Evolutionary conservation across 2,329 filamentous ascomycete genomes (phyloP).

Genomic region (Phialocephala subalpina): DNA sequence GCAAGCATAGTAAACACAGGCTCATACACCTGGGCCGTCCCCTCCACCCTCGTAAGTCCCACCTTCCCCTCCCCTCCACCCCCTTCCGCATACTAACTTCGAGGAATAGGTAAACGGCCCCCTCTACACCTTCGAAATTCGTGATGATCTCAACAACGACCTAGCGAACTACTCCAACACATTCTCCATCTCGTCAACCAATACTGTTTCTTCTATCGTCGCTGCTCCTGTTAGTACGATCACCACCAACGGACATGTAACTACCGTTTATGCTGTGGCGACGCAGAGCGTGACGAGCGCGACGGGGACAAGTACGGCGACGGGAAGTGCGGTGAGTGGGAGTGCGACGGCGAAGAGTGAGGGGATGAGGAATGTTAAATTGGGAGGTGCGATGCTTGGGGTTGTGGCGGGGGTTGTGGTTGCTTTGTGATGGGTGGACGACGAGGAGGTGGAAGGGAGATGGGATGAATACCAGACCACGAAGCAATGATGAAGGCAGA

Average conservation of each 20-base stretch:
- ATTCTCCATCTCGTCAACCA: constrained; percentile 38
- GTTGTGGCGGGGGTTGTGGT: constrained; percentile 16
- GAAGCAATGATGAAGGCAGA: too few species aligned
- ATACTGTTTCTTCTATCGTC: constrained; percentile 22
- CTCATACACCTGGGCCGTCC: constrained; percentile 37
- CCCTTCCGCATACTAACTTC: too few species aligned
- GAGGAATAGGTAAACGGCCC: constrained; percentile 18
- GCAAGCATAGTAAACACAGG: constrained; percentile 34
- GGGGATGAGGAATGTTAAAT: constrained; percentile 3
- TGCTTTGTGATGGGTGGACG: constrained; percentile 9
- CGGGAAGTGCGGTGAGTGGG: not conserved
- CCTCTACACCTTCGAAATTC: constrained; percentile 38
- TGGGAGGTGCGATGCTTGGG: constrained; percentile 16
- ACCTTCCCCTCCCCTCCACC: too few species aligned
- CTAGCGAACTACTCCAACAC: constrained; percentile 39
- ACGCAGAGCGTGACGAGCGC: not conserved
- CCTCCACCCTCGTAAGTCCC: constrained; percentile 22
- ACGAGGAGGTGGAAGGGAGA: not conserved
- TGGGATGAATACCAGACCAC: too few species aligned
- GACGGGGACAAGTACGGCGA: not conserved
- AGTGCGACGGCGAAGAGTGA: constrained; percentile 2
- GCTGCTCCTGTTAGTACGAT: not conserved
- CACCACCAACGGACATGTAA: constrained; percentile 16
- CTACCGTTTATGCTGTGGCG: not conserved
- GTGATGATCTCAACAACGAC: constrained; percentile 34